Base-by-base conservation (phyloP, 192 early-diverging fungal genomes). In the Radiomyces spectabilis region DNA sequence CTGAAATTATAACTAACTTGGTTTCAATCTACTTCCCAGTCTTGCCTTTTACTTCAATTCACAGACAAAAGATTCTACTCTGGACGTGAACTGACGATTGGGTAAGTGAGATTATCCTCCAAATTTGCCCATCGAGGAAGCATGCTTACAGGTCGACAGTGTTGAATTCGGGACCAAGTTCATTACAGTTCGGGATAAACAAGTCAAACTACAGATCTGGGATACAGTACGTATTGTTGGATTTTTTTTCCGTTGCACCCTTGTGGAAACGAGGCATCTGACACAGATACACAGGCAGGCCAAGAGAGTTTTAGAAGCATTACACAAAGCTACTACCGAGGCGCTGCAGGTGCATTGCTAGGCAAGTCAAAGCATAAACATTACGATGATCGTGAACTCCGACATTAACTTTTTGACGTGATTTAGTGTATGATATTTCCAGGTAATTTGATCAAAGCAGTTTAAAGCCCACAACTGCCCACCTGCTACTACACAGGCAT, bases 121-220 rank as follows among this genome's bases (percentile, higher is more conserved):
- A n/a, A n/a, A n/a, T n/a, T n/a, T n/a, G n/a, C n/a, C n/a, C n/a
- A n/a, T n/a, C n/a, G n/a, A n/a, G n/a, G n/a, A n/a, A n/a, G n/a
- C n/a, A n/a, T 18, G 51, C 10, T 21, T 41, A 25, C 15, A 45
- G 18, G 35, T 45, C 16, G 0, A 26, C 55, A 81, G 79, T 57
- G 88, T 91, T 16, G 88, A 91, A 54, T 91, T 88, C 71, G 88
- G 88, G 30, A 81, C 88, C 31, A 80, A 84, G 25, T 85, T 91
- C 52, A 83, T 91, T 42, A 77, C 60, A 55, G 65, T 86, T 13
- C 83, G 87, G 52, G 82, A 82, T 44, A 92, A 90, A 57, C 76
- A 82, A 59, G 84, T 95, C 61, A 93, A 93, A 69, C 78, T 95
- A 10, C 90, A 95, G 61, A 92, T 95, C 51, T 96, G 94, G 94